These are phyloP conservation scores for Sindora glabra DNA, from an alignment of 306 rosid genomes.

Conservation along the genomic window DNA sequence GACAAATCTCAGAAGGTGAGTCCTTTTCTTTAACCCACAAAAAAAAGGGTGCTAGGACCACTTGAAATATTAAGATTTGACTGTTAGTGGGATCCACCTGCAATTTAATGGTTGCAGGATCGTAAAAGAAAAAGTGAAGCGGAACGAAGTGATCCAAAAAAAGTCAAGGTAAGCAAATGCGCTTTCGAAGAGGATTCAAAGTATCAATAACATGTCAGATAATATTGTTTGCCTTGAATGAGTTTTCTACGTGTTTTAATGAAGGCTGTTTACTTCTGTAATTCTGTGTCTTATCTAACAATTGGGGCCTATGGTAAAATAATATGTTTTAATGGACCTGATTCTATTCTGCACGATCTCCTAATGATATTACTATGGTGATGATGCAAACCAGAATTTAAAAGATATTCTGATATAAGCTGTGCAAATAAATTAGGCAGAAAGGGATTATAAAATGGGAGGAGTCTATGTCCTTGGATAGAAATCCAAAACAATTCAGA, in stretches of 20 bases:
- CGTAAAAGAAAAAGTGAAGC: conserved; percentile 26
- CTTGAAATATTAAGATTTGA: background rate
- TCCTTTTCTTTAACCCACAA: background rate
- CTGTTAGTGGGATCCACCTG: background rate
- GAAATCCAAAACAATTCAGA: too few species aligned
- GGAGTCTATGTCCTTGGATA: too few species aligned
- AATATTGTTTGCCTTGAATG: background rate
- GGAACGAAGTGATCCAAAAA: conserved; percentile 32
- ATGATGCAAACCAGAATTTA: too few species aligned
- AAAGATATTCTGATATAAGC: too few species aligned
- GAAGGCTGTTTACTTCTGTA: too few species aligned
- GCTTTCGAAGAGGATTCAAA: background rate
- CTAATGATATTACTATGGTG: background rate
- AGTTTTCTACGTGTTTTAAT: background rate
- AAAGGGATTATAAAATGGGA: too few species aligned
- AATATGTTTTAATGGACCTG: too few species aligned
- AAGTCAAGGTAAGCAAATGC: conserved; percentile 31
- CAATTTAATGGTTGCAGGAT: too few species aligned
- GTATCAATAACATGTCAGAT: background rate
- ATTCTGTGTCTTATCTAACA: too few species aligned
- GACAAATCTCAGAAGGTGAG: conserved; percentile 30
- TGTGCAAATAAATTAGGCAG: too few species aligned
- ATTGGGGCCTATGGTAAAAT: too few species aligned
- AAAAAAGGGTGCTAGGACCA: background rate
- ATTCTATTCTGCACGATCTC: background rate